A percentile compares a stretch with the other conserved stretches of the same genome.
These are phyloP conservation scores for Yamagishiella unicocca DNA, from an alignment of 139 green algal species.

Conservation along the genomic window DNA sequence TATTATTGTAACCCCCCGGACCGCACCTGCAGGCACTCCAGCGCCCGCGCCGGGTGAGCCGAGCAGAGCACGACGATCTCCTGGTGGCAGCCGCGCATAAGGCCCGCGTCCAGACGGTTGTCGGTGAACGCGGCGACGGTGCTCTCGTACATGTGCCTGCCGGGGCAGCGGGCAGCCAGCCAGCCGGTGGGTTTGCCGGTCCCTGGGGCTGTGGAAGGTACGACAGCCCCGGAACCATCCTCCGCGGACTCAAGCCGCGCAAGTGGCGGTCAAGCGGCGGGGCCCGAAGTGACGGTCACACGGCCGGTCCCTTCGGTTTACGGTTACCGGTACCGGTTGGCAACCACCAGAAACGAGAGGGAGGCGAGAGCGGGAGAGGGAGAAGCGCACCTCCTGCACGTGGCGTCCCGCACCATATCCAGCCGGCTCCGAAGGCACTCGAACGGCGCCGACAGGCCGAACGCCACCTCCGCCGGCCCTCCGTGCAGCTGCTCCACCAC, in stretches of 20 bases:
- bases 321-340: no score
- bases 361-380: no score
- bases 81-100: constrained; percentile 28
- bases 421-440: constrained; percentile 50
- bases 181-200: neutral
- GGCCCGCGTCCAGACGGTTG: constrained; percentile 41
- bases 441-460: constrained; percentile 23
- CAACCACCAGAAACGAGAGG: no score
- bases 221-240: no score
- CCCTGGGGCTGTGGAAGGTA: no score
- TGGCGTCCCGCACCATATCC: constrained; percentile 7
- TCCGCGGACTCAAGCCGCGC: no score
- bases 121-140: constrained; percentile 32
- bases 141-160: constrained; percentile 25
- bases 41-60: constrained; percentile 4
- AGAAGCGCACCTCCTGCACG: constrained; percentile 45
- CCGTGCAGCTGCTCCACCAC: neutral
- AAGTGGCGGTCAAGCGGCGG: no score
- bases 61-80: constrained; percentile 25
- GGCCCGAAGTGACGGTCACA: no score
- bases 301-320: no score
- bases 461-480: neutral
- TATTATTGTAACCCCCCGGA: no score
- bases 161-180: neutral
- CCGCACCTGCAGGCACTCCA: constrained; percentile 38